phyloP scores from a whole-genome alignment of 345 rosid species.

The Aquilaria malaccensis region DNA sequence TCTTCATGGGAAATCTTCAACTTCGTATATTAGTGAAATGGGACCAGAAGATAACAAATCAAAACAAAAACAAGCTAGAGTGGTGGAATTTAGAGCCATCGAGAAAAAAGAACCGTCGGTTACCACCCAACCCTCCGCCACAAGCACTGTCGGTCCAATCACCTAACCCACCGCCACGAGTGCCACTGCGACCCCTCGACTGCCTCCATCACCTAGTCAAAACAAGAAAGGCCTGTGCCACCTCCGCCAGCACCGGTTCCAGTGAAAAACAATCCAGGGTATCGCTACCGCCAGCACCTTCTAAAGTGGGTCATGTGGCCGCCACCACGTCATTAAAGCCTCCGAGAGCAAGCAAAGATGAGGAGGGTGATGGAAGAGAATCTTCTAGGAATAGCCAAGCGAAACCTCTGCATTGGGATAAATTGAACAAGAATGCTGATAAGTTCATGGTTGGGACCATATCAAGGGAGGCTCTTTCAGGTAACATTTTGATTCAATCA shows the following conservation, averaged over 20 bases:
- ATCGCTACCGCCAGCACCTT: conserved; percentile 48
- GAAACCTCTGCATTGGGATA: conserved; percentile 91
- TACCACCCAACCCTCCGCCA: conserved; percentile 21
- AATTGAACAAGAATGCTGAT: conserved; percentile 47
- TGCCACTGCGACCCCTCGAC: background rate
- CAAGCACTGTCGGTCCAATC: conserved; percentile 21
- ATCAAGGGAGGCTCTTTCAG: conserved; percentile 72
- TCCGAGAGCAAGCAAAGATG: conserved; percentile 27
- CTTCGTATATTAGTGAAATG: conserved; percentile 29
- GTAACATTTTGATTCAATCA: conserved; percentile 26
- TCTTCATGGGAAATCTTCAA: conserved; percentile 55
- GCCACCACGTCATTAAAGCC: conserved; percentile 27
- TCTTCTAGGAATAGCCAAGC: conserved; percentile 39
- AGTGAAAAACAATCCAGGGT: conserved; percentile 23
- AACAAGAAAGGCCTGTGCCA: conserved; percentile 8
- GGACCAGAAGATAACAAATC: conserved; percentile 10
- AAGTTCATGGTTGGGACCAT: conserved; percentile 96
- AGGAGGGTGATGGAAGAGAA: conserved; percentile 18
- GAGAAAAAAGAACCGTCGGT: conserved; percentile 14
- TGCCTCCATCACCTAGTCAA: conserved; percentile 20
- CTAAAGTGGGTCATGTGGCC: conserved; percentile 17
- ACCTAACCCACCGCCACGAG: conserved; percentile 26
- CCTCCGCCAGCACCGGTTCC: conserved; percentile 27
- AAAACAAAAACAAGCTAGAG: background rate
- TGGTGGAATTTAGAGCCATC: conserved; percentile 4